Evolutionary conservation across 164 flowering plant genomes (phyloP).

Genomic region (Chimonanthus praecox): DNA sequence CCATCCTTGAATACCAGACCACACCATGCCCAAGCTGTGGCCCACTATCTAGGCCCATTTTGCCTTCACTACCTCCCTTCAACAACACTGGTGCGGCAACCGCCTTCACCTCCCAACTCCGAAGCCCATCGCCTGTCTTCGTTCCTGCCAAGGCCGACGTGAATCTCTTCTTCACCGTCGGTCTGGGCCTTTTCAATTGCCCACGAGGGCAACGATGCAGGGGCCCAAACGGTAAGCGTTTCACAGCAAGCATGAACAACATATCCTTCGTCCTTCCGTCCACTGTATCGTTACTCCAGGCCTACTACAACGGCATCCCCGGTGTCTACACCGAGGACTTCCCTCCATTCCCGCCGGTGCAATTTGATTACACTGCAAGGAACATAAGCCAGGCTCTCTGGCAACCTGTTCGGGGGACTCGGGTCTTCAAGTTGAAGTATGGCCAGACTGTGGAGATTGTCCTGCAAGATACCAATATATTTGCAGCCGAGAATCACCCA

Average conservation of each 20-base stretch:
- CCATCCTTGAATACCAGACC: conserved; percentile 59
- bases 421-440: conserved; percentile 50
- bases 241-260: conserved; percentile 93
- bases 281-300: conserved; percentile 63
- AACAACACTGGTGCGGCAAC: conserved; percentile 64
- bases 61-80: conserved; percentile 57
- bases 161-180: conserved; percentile 65
- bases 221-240: conserved; percentile 86
- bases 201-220: conserved; percentile 50
- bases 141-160: conserved; percentile 55
- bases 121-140: conserved; percentile 22
- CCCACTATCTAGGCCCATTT: conserved; percentile 36
- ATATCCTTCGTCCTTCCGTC: conserved; percentile 68
- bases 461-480: conserved; percentile 66
- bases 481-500: conserved; percentile 74
- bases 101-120: conserved; percentile 37
- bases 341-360: conserved; percentile 57
- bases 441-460: conserved; percentile 63
- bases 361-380: conserved; percentile 62
- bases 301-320: conserved; percentile 43
- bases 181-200: conserved; percentile 71
- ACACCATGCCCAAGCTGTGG: conserved; percentile 18
- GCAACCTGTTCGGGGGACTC: conserved; percentile 54
- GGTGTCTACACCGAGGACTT: conserved; percentile 68
- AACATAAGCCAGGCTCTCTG: conserved; percentile 66